These are phyloP conservation scores for Metschnikowia anglica DNA, from an alignment of 805 yeast species.

Conservation along the genomic window DNA sequence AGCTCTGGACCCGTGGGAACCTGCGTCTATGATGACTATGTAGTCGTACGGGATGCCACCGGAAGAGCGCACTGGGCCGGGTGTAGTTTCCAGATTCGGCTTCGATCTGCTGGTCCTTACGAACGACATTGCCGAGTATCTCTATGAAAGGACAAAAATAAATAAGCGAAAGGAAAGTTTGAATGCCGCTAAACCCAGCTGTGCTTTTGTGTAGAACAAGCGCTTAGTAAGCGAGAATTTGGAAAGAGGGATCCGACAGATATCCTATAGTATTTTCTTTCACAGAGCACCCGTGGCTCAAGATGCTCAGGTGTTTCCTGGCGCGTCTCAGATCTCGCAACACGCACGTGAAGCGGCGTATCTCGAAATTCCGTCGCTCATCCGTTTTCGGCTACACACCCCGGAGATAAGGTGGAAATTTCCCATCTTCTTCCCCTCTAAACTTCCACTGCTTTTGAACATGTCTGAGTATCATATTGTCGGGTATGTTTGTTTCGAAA, in stretches of 20 bases:
- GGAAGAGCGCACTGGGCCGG: slow-evolving; percentile 24
- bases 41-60: slow-evolving; percentile 56
- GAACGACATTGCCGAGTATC: not conserved
- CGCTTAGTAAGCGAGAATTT: no score
- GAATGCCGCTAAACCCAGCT: no score
- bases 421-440: not conserved
- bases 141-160: not conserved
- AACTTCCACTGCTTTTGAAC: not conserved
- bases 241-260: no score
- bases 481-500: slow-evolving; percentile 10
- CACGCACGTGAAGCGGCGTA: not conserved
- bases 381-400: not conserved
- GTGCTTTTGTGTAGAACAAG: no score
- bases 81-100: not conserved
- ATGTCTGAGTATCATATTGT: slow-evolving; percentile 14
- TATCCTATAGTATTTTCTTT: no score
- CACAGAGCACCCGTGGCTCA: no score
- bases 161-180: no score
- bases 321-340: not conserved
- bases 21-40: slow-evolving; percentile 61
- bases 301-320: not conserved
- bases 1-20: slow-evolving; percentile 64
- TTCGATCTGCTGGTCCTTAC: not conserved
- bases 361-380: not conserved
- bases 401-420: not conserved